Base-by-base conservation (phyloP, 192 early-diverging fungal species). In the Allomyces javanicus region DNA sequence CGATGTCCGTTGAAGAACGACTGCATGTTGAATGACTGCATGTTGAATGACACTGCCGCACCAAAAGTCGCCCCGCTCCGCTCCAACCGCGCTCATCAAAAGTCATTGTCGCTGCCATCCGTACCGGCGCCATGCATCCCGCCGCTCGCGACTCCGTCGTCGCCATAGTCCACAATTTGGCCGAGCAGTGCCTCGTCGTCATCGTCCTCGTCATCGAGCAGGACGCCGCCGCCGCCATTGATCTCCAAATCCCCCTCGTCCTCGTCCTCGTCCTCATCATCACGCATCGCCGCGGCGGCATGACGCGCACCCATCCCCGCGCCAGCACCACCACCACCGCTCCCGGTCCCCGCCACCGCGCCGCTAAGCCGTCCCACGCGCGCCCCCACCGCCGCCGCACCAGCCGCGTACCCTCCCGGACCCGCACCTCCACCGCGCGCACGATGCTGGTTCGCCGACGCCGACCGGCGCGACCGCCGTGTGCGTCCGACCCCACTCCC, bases 71-170 rank as follows among this genome's bases (percentile, higher is more conserved):
- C 33, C 33, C 7, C 33, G 7, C 33, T 40, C 9, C 9, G 33
- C 2, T 40, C 33, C 33, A 40, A 3, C 1, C 4, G 9, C 7
- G 0, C 33, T 3, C 33, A 21, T 76, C 67, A 77, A 66, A 77
- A 77, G 44, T 77, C 75, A 68, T 74, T 77, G 33, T 77, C 75
- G 43, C 67, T 69, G n/a, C 69, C 68, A 24, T 65, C 25, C 12
- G 24, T 26, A 24, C 27, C 65, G 4, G n/a, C 64, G 23, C 45
- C 64, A 27, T 40, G 33, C 33, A 40, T 40, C 33, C 33, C 33
- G 7, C 33, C 33, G 33, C 33, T 40, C 33, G 33, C 33, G 33
- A 40, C 33, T 7, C 33, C 33, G 4, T 65, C 65, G 25, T 65
- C 65, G 44, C 58, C 65, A 21, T 58, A 58, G 21, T 58, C 50